These are phyloP conservation scores for Eimeria maxima DNA, from an alignment of 169 alveolate species.

Conservation along the genomic window DNA sequence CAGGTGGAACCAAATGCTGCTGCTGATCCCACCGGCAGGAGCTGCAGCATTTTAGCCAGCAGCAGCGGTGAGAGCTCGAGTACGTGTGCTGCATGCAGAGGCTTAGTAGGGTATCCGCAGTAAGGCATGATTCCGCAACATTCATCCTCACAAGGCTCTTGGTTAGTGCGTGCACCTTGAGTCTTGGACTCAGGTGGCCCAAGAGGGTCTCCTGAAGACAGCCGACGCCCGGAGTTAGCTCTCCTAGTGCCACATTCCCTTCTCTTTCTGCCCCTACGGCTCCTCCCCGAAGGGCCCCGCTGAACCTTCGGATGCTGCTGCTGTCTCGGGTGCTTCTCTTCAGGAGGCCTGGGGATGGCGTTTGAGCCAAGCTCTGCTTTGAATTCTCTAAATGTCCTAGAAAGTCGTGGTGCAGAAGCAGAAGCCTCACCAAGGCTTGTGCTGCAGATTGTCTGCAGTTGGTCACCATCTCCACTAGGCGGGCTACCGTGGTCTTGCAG, in stretches of 20 bases:
- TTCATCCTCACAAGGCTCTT: neutral
- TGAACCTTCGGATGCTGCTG: slow-evolving; percentile 12
- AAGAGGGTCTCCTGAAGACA: neutral
- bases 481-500: slow-evolving; percentile 5
- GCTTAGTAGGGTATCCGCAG: slow-evolving; percentile 6
- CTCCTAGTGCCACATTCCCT: slow-evolving; percentile 44
- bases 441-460: neutral
- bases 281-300: slow-evolving; percentile 29
- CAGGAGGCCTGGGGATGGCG: neutral
- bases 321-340: slow-evolving; percentile 9
- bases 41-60: slow-evolving; percentile 66
- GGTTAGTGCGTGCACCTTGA: slow-evolving; percentile 2
- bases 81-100: slow-evolving; percentile 45
- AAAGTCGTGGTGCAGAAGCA: neutral
- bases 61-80: slow-evolving; percentile 73
- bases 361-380: neutral
- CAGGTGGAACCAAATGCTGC: slow-evolving; percentile 77
- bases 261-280: slow-evolving; percentile 69
- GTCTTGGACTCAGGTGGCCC: neutral
- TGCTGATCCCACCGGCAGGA: slow-evolving; percentile 55
- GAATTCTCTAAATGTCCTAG: neutral
- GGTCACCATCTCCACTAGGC: slow-evolving; percentile 4
- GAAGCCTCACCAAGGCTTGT: neutral
- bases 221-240: neutral
- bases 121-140: neutral